These are phyloP conservation scores for Penicillium expansum DNA, from an alignment of 2,329 filamentous ascomycete genomes.

Conservation along the genomic window DNA sequence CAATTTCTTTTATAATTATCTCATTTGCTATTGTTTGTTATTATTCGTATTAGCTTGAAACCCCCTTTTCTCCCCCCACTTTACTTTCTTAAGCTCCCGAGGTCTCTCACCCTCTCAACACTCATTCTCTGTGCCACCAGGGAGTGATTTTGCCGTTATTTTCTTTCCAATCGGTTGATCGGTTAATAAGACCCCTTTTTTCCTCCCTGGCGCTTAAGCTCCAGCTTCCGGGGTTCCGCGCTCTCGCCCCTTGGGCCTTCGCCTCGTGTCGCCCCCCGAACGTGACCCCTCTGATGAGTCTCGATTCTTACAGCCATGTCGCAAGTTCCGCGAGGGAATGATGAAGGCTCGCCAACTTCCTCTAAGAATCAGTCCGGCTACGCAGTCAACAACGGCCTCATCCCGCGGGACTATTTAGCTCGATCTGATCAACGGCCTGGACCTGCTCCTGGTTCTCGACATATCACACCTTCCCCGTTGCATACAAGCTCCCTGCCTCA, in stretches of 20 bases:
- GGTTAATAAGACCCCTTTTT: constrained; percentile 13
- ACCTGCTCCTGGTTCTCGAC: constrained; percentile 25
- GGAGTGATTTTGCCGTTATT: neutral
- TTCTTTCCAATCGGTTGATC: constrained; percentile 11
- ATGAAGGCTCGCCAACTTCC: constrained; percentile 20
- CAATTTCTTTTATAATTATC: neutral
- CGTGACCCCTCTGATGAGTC: constrained; percentile 20
- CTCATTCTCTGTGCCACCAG: neutral
- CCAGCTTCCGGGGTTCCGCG: constrained; percentile 20
- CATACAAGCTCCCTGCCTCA: constrained; percentile 29
- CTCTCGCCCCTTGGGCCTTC: constrained; percentile 9
- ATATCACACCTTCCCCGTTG: constrained; percentile 32
- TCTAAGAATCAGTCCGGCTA: constrained; percentile 15
- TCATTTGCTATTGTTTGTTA: neutral
- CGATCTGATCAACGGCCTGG: constrained; percentile 29
- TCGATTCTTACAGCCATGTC: constrained; percentile 34
- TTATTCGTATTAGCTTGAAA: neutral
- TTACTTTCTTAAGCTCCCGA: neutral
- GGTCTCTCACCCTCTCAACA: neutral
- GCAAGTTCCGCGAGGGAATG: constrained; percentile 32
- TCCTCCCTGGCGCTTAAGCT: constrained; percentile 12
- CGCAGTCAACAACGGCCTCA: constrained; percentile 28
- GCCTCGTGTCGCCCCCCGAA: constrained; percentile 15
- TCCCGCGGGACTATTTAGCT: constrained; percentile 37
- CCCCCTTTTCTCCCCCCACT: constrained; percentile 5